phyloP scores from a whole-genome alignment of 2,329 filamentous ascomycete species.

The Chaetomium globosum region DNA sequence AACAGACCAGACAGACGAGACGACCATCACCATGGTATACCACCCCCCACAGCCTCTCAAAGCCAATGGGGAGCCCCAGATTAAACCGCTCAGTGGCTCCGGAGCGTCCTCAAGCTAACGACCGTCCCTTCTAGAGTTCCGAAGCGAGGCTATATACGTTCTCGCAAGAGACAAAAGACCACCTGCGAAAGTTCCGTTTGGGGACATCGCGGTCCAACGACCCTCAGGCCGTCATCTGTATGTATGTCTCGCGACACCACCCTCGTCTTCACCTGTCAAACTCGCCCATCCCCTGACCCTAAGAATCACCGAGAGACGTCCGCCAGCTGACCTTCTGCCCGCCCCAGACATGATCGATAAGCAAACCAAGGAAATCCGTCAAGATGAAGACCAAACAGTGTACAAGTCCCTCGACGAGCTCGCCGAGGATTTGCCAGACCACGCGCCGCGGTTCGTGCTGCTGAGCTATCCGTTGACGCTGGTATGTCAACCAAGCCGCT shows the following conservation, averaged over 20 bases:
- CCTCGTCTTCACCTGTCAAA: conserved; percentile 2
- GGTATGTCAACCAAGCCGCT: conserved; percentile 51
- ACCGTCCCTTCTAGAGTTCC: conserved; percentile 56
- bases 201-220: conserved; percentile 83
- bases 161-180: conserved; percentile 84
- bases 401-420: conserved; percentile 82
- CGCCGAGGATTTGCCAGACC: conserved; percentile 86
- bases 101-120: not conserved
- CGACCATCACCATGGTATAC: conserved; percentile 23
- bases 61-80: not conserved
- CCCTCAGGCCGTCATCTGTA: conserved; percentile 94
- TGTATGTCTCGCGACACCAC: conserved; percentile 48
- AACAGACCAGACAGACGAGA: not conserved
- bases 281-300: not conserved
- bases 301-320: not conserved
- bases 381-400: conserved; percentile 72
- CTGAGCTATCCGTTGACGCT: conserved; percentile 88
- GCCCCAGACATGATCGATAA: conserved; percentile 78
- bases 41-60: not conserved
- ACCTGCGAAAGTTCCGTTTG: conserved; percentile 91
- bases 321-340: not conserved
- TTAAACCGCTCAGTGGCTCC: too few species aligned
- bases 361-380: conserved; percentile 83
- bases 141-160: conserved; percentile 92
- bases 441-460: conserved; percentile 85